Base-by-base conservation (phyloP, 345 rosid species). In the Dovyalis caffra region DNA sequence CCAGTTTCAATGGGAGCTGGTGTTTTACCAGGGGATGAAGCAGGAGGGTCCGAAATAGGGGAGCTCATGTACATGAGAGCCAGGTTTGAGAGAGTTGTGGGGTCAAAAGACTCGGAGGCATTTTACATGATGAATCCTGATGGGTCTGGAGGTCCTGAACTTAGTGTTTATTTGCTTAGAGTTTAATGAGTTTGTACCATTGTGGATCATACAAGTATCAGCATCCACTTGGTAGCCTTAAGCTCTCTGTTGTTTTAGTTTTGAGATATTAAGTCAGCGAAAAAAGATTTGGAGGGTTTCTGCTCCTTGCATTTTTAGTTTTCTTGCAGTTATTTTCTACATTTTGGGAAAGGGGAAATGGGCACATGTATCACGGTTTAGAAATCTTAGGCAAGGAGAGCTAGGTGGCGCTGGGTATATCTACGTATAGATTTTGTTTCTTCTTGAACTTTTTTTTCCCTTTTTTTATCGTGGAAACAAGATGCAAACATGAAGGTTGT, bases 41-140 rank as follows among this genome's bases (percentile, higher is more conserved):
- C 71, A 62, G 71, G 18, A 23, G 86, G 87, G 85, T 76, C 87
- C 69, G 92, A 83, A n/a, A 15, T 12, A 28, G 99, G 98, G 6
- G 99, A 92, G 86, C 83, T 92, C 78, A 95, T 92, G 98, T 91
- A 92, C 74, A 90, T 95, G 97, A 89, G 99, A 86, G 95, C 99
- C 57, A 82, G 92, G 80, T 92, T 92, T 64, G 97, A 95, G 85
- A 79, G 99, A 81, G 99, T 95, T 57, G 88, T 88, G 0, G 99
- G 99, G 28, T 92, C 97, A 5, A 90, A 82, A 78, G 95, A 94
- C 73, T 94, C 98, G 3, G 97, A 95, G 69, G 97, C 99, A 6
- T 95, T 92, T 74, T 91, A 95, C 81, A 95, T 95, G 99, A 82
- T 95, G 91, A 95, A 87, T 82, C 99, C 95, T 35, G 97, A 89